phyloP scores from a whole-genome alignment of 2,329 filamentous ascomycete species.

The Calonectria honghensis region DNA sequence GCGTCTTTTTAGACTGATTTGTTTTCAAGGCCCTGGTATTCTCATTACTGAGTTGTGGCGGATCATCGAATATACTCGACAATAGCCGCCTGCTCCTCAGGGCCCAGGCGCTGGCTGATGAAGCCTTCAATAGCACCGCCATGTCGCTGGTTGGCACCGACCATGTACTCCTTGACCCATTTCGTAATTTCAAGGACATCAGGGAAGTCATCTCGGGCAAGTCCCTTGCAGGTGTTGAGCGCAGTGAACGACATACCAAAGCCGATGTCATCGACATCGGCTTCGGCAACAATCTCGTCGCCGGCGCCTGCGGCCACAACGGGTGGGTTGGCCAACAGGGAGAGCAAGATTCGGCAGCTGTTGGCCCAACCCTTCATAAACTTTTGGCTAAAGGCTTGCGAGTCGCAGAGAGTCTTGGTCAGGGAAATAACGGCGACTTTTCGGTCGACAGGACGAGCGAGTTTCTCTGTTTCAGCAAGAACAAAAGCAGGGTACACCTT shows the following conservation, averaged over 20 bases:
- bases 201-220: slow-evolving; percentile 86
- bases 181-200: slow-evolving; percentile 87
- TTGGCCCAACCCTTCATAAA: slow-evolving; percentile 94
- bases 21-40: background rate
- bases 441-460: slow-evolving; percentile 90
- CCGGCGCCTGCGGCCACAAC: slow-evolving; percentile 77
- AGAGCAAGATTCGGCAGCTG: slow-evolving; percentile 91
- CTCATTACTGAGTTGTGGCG: background rate
- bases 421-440: slow-evolving; percentile 96
- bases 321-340: slow-evolving; percentile 92
- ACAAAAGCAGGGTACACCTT: slow-evolving; percentile 92
- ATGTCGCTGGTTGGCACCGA: slow-evolving; percentile 84
- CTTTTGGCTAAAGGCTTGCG: slow-evolving; percentile 85
- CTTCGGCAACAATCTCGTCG: slow-evolving; percentile 87
- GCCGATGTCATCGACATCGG: slow-evolving; percentile 94
- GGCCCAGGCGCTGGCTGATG: slow-evolving; percentile 81
- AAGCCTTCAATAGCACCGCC: slow-evolving; percentile 82
- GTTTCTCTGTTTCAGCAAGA: slow-evolving; percentile 90
- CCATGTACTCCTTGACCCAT: slow-evolving; percentile 89
- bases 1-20: slow-evolving; percentile 27
- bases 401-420: slow-evolving; percentile 93
- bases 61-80: slow-evolving; percentile 69
- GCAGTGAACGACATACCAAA: slow-evolving; percentile 97
- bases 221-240: slow-evolving; percentile 90
- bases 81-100: slow-evolving; percentile 74